Percentiles rank a stretch among this genome's conserved stretches.
phyloP scores from a whole-genome alignment of 2,329 filamentous ascomycete genomes.

The Beauveria rudraprayagi region DNA sequence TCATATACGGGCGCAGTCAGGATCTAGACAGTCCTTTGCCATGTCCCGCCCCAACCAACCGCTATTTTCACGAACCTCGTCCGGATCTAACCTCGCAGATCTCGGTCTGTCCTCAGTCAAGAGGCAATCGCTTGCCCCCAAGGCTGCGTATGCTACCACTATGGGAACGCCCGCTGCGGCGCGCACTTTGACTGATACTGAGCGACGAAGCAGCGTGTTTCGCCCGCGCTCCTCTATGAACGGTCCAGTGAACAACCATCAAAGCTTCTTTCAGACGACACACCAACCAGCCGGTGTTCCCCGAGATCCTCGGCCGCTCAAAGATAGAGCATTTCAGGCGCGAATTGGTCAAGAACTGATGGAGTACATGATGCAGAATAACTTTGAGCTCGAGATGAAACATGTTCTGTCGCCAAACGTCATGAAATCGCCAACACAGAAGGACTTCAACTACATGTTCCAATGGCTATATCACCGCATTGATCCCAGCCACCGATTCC shows the following conservation, averaged over 20 bases:
- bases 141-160: constrained; percentile 41
- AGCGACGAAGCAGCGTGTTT: constrained; percentile 77
- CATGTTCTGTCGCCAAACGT: constrained; percentile 85
- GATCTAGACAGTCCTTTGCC: constrained; percentile 77
- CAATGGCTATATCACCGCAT: constrained; percentile 96
- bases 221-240: constrained; percentile 58
- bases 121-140: constrained; percentile 71
- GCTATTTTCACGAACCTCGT: constrained; percentile 77
- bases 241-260: constrained; percentile 62
- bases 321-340: constrained; percentile 70
- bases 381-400: constrained; percentile 98
- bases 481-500: constrained; percentile 86
- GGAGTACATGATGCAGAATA: constrained; percentile 86
- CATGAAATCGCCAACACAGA: constrained; percentile 89
- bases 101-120: constrained; percentile 76
- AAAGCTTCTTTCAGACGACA: constrained; percentile 91
- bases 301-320: constrained; percentile 77
- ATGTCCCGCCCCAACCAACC: constrained; percentile 77
- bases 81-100: constrained; percentile 71
- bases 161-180: constrained; percentile 44
- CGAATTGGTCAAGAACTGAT: constrained; percentile 82
- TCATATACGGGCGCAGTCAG: constrained; percentile 76
- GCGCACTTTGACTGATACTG: constrained; percentile 42
- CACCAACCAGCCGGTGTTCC: constrained; percentile 75
- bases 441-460: constrained; percentile 97